phyloP scores from a whole-genome alignment of 2,329 filamentous ascomycete genomes.

The Penicillium sp. region DNA sequence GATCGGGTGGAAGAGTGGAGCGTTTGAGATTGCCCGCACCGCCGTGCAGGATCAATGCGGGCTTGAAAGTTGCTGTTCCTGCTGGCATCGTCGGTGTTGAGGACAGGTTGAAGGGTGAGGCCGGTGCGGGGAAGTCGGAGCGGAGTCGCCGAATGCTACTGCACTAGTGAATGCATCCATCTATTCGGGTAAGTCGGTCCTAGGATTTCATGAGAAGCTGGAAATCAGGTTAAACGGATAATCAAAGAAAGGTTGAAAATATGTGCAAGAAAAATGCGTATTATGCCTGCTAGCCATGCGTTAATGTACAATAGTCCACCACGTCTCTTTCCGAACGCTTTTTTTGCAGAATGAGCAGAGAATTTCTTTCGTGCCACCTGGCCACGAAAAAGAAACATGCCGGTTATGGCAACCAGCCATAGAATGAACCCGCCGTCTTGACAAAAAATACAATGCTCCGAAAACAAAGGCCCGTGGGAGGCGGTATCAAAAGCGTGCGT shows the following conservation, averaged over 20 bases:
- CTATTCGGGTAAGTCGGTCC: background rate
- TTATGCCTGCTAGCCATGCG: conserved; percentile 33
- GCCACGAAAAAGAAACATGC: conserved; percentile 17
- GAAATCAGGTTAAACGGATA: background rate
- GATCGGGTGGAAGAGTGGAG: conserved; percentile 56
- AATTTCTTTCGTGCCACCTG: conserved; percentile 11
- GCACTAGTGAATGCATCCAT: background rate
- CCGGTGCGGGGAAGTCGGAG: conserved; percentile 15
- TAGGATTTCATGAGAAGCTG: background rate
- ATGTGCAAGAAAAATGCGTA: conserved; percentile 20
- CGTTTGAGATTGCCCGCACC: conserved; percentile 69
- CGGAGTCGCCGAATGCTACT: conserved; percentile 2
- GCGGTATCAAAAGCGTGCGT: conserved; percentile 28
- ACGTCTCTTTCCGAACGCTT: conserved; percentile 14
- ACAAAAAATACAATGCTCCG: conserved; percentile 31
- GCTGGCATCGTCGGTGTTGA: conserved; percentile 3
- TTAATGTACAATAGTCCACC: conserved; percentile 37
- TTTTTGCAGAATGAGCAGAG: conserved; percentile 19
- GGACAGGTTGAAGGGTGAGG: background rate
- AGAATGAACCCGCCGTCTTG: conserved; percentile 25
- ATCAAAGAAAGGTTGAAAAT: background rate
- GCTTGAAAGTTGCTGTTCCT: conserved; percentile 37
- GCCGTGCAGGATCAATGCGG: conserved; percentile 68
- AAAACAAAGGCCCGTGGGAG: conserved; percentile 23
- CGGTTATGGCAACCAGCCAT: conserved; percentile 27